Conservation (phyloP, 805 yeast genomes). For the Yamadazyma takamatsuzukensis region DNA sequence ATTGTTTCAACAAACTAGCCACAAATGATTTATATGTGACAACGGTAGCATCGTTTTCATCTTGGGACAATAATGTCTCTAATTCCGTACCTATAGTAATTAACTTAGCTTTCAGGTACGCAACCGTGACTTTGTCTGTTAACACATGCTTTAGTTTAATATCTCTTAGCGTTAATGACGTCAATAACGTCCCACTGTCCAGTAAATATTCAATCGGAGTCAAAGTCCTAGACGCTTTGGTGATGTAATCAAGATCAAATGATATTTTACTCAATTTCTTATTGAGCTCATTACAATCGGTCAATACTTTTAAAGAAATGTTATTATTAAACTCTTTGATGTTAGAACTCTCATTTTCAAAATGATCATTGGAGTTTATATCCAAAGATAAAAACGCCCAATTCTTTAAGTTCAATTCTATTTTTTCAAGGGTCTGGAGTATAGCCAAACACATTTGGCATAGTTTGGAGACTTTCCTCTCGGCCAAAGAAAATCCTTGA, state of each 20-base stretch:
- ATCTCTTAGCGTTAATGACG: constrained; percentile 41
- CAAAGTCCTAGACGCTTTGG: constrained; percentile 37
- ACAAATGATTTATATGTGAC: constrained; percentile 56
- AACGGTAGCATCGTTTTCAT: constrained; percentile 23
- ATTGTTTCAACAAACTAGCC: constrained; percentile 52
- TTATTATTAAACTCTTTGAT: constrained; percentile 44
- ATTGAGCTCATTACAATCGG: constrained; percentile 47
- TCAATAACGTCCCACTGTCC: constrained; percentile 50
- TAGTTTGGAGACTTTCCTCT: constrained; percentile 42
- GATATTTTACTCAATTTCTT: constrained; percentile 38
- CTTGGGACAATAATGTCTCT: constrained; percentile 44
- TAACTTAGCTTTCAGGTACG: constrained; percentile 63
- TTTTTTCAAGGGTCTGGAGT: constrained; percentile 47
- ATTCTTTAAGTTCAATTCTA: constrained; percentile 43
- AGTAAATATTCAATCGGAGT: constrained; percentile 46
- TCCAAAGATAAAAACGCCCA: constrained; percentile 58
- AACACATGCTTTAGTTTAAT: constrained; percentile 50
- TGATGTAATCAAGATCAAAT: constrained; percentile 44
- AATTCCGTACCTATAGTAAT: constrained; percentile 63
- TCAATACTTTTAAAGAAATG: constrained; percentile 51
- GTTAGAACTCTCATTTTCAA: constrained; percentile 17
- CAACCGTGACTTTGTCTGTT: constrained; percentile 50
- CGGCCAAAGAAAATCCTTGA: constrained; percentile 40
- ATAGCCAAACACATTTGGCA: constrained; percentile 47
- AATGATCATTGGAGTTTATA: constrained; percentile 41